Evolutionary conservation across 208 protist genomes (phyloP).

Genomic region (Leishmania aethiopica): DNA sequence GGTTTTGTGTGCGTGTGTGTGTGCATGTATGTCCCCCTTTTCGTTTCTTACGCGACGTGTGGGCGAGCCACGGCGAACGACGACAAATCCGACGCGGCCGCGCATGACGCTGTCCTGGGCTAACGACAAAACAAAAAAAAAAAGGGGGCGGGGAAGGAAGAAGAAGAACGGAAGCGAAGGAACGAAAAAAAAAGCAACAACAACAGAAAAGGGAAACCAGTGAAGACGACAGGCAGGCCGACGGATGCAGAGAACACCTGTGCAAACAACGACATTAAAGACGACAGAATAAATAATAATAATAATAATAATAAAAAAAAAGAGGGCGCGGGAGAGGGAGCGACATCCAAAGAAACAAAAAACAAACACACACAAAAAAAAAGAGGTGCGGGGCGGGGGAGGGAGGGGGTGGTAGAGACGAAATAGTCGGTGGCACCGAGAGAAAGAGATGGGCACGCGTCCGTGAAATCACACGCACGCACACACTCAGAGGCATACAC

Average conservation of each 20-base stretch:
- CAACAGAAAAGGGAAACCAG: background rate
- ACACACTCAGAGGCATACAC: background rate
- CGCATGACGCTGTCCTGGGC: background rate
- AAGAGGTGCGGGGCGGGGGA: background rate
- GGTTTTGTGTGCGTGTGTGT: background rate
- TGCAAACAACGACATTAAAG: background rate
- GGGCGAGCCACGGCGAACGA: background rate
- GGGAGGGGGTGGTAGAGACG: too few relatives aligned
- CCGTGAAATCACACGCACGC: background rate
- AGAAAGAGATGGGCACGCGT: background rate
- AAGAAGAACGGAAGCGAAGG: too few relatives aligned
- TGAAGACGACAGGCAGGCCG: background rate
- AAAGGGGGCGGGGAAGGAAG: too few relatives aligned
- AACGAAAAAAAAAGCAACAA: too few relatives aligned
- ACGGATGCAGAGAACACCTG: background rate
- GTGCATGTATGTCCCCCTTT: background rate
- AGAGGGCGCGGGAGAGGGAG: background rate
- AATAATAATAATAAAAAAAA: conserved; percentile 13
- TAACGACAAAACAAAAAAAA: background rate
- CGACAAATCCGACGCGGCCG: background rate
- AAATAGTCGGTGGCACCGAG: background rate
- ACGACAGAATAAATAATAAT: background rate
- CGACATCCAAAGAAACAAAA: conserved; percentile 10
- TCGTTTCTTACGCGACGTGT: background rate
- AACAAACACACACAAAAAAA: background rate